A percentile compares a stretch with the other conserved stretches of the same genome.
Conservation (phyloP, 2,329 filamentous ascomycete species). For the Gnomoniopsis sp. region DNA sequence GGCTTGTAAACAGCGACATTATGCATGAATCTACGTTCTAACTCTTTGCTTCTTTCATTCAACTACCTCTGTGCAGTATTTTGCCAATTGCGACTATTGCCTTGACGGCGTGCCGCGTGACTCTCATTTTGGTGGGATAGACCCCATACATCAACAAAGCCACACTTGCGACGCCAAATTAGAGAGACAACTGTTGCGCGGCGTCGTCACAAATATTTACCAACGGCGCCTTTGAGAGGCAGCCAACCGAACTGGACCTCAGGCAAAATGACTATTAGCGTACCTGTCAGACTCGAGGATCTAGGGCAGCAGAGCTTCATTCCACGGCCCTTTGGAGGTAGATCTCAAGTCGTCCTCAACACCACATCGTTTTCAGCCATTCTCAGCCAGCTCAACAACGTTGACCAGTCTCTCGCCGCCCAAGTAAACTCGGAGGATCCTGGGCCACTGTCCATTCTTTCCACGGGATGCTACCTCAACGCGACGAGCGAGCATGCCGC, state of each 20-base stretch:
- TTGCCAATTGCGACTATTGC: background rate
- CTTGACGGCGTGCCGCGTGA: background rate
- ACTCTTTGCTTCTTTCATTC: background rate
- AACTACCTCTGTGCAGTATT: background rate
- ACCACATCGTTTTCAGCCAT: conserved; percentile 12
- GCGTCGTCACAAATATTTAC: background rate
- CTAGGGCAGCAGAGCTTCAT: conserved; percentile 14
- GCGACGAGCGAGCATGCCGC: background rate
- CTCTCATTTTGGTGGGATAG: background rate
- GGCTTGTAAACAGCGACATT: background rate
- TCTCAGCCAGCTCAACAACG: conserved; percentile 8
- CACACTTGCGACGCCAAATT: too few relatives aligned
- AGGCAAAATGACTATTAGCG: background rate
- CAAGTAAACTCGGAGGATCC: background rate
- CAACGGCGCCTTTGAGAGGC: background rate
- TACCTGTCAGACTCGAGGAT: conserved; percentile 5
- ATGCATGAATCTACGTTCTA: background rate
- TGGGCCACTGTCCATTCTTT: conserved; percentile 1
- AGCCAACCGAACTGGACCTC: background rate
- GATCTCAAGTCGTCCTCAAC: conserved; percentile 12
- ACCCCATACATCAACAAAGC: too few relatives aligned
- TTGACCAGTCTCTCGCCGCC: background rate
- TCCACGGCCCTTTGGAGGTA: conserved; percentile 7
- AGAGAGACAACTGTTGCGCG: background rate
- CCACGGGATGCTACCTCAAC: conserved; percentile 14